Evolutionary conservation across 305 asterid genomes (phyloP).

Genomic region (Lippia alba): DNA sequence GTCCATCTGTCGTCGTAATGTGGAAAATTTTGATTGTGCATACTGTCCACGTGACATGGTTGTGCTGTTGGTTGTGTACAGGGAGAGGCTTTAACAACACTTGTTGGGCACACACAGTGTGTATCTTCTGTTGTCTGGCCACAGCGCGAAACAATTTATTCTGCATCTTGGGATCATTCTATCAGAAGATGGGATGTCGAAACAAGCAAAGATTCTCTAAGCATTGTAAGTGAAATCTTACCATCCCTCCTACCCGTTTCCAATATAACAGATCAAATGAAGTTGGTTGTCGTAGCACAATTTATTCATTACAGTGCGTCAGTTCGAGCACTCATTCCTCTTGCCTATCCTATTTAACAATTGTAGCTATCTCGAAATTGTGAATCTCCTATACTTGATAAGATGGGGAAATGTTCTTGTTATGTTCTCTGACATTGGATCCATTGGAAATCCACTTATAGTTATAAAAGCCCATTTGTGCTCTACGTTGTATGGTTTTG

Average conservation of each 20-base stretch:
- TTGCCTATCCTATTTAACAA: slow-evolving; percentile 3
- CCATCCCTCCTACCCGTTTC: not conserved
- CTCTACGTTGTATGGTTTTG: not conserved
- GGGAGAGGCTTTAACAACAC: slow-evolving; percentile 81
- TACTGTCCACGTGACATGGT: slow-evolving; percentile 28
- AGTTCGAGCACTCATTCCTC: not conserved
- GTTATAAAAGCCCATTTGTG: slow-evolving; percentile 1
- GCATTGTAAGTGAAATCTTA: slow-evolving; percentile 56
- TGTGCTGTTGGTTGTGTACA: slow-evolving; percentile 39
- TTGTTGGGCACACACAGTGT: slow-evolving; percentile 90
- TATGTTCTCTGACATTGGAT: not conserved
- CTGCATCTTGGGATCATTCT: slow-evolving; percentile 97
- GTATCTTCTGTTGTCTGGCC: slow-evolving; percentile 93
- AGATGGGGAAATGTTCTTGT: not conserved
- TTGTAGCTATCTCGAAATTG: not conserved
- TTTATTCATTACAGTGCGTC: not conserved
- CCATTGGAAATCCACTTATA: slow-evolving; percentile 1
- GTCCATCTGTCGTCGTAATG: not conserved
- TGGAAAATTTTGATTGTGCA: not conserved
- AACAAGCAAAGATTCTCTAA: slow-evolving; percentile 70
- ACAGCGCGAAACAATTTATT: slow-evolving; percentile 61
- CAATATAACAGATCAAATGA: too few species aligned
- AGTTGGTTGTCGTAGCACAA: too few species aligned
- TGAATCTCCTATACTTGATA: slow-evolving; percentile 11
- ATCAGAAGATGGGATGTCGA: slow-evolving; percentile 94